Evolutionary conservation across 495 filamentous ascomycete species (phyloP), one percentile per base, ranked within the genome.

Genomic region (Hypoxylon lienhwacheense): DNA sequence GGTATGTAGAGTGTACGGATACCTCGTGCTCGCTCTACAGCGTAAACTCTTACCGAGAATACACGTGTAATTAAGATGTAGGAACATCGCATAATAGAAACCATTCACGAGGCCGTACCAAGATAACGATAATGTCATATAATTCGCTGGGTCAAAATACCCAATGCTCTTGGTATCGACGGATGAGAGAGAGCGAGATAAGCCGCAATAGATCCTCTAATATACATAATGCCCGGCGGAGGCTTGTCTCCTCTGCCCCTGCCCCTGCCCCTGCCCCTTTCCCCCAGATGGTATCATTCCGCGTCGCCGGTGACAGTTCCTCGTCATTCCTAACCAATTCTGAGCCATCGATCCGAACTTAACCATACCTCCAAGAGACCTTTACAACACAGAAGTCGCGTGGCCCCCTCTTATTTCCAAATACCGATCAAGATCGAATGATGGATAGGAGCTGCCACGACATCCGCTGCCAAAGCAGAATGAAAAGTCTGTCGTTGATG

Each of bases 381-480:
- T 17, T 12, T 26, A 4, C 29, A 14, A 17, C 34, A 40, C 19
- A 53, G 1, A 17, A 36, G 54, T 26, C 15, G 11, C 15, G 26
- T 34, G 22, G 20, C 19, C 15, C 21, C 26, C 19, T 26, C 34
- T 11, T 8, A 6, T 47, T 15, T 46, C 33, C 4, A 39, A 22
- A n/a, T 39, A 28, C 21, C 20, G 35, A 41, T 35, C 24, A 25
- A 46, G n/a, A 41, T 53, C 24, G 12, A 43, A 22, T 25, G 49
- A 34, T n/a, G n/a, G n/a, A n/a, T n/a, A n/a, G 34, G 28, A 39
- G 36, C 32, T 49, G 33, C 33, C 35, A 28, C 37, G 37, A 47
- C 39, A 59, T 53, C 36, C 15, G 56, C 56, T 59, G 39, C 56
- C 56, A 31, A 49, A 53, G 56, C 56, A 28, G 46, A 44, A 59